These are phyloP conservation scores for Entophlyctis helioformis DNA, from an alignment of 192 early-diverging fungal species.

Conservation along the genomic window DNA sequence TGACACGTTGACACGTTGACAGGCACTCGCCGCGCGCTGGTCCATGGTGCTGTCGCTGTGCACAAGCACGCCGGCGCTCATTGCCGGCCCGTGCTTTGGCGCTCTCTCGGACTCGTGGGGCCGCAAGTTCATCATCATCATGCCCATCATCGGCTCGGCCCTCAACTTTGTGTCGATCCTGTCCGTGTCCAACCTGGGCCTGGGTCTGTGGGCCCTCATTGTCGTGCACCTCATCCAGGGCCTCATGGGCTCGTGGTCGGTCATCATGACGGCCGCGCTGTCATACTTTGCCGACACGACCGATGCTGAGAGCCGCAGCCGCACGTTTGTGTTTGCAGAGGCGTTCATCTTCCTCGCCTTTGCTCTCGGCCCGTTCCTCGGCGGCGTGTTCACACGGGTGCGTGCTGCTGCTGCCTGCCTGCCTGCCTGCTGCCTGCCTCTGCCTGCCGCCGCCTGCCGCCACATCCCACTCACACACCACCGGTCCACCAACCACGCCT, in stretches of 20 bases:
- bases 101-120: slow-evolving; percentile 23
- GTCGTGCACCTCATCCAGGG: slow-evolving; percentile 16
- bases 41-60: slow-evolving; percentile 16
- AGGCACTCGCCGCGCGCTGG: slow-evolving; percentile 18
- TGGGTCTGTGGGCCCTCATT: slow-evolving; percentile 25
- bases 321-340: slow-evolving; percentile 20
- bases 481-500: no score
- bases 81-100: slow-evolving; percentile 20
- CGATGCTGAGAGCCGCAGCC: slow-evolving; percentile 3
- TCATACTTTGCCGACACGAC: slow-evolving; percentile 28
- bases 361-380: slow-evolving; percentile 22
- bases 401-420: not conserved
- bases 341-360: slow-evolving; percentile 19
- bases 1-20: no score
- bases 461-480: no score
- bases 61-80: slow-evolving; percentile 16
- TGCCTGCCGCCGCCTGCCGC: no score
- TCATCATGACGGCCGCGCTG: slow-evolving; percentile 9
- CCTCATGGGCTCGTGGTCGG: slow-evolving; percentile 11
- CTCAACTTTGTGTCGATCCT: slow-evolving; percentile 13
- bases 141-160: slow-evolving; percentile 12
- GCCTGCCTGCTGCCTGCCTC: no score
- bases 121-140: slow-evolving; percentile 16
- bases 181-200: slow-evolving; percentile 11
- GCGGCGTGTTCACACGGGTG: slow-evolving; percentile 15